These are phyloP conservation scores for Scheffersomyces parashehatae DNA, from an alignment of 1,139 yeast species.

Conservation along the genomic window DNA sequence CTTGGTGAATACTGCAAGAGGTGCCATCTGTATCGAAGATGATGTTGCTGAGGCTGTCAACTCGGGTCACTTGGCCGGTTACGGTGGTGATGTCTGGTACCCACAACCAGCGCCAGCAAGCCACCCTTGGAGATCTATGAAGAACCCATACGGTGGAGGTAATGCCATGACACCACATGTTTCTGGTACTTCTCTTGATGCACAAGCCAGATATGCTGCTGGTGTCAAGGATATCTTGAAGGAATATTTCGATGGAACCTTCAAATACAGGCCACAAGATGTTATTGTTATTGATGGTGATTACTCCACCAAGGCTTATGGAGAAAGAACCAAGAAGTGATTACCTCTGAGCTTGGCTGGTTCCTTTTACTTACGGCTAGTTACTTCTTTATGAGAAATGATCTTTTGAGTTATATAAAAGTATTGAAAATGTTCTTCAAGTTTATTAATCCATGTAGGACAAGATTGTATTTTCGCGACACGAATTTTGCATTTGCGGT, in stretches of 20 bases:
- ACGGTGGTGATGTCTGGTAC: constrained; percentile 86
- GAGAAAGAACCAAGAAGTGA: constrained; percentile 39
- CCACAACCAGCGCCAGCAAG: constrained; percentile 77
- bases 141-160: constrained; percentile 67
- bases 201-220: constrained; percentile 70
- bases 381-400: too few relatives aligned
- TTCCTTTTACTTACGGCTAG: too few relatives aligned
- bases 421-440: too few relatives aligned
- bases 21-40: constrained; percentile 72
- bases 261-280: constrained; percentile 73
- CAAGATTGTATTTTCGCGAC: too few relatives aligned
- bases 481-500: too few relatives aligned
- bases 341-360: background rate
- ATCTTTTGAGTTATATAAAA: too few relatives aligned
- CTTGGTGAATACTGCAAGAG: constrained; percentile 83
- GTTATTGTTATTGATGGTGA: constrained; percentile 71
- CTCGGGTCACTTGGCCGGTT: constrained; percentile 71
- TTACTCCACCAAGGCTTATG: constrained; percentile 75
- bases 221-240: constrained; percentile 69
- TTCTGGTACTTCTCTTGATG: constrained; percentile 79
- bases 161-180: constrained; percentile 87
- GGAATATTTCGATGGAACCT: constrained; percentile 60
- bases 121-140: constrained; percentile 78
- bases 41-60: constrained; percentile 75
- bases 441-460: too few relatives aligned